Conservation (phyloP, 441 rosid genomes). For the Sinapis alba region DNA sequence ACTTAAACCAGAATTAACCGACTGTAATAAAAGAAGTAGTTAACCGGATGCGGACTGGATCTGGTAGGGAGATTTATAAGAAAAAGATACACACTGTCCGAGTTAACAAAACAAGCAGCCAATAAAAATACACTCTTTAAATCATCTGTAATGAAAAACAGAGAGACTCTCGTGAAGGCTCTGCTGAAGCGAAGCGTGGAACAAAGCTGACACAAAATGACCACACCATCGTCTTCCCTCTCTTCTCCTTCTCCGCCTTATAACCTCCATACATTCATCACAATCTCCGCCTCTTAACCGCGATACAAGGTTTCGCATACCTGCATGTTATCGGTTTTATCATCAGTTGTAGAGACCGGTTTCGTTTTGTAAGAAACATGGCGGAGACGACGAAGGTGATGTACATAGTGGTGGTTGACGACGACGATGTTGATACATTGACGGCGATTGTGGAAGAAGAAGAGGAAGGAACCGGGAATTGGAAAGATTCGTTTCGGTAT, state of each 20-base stretch:
- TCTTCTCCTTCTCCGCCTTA: constrained; percentile 23
- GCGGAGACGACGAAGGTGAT: constrained; percentile 66
- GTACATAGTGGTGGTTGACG: constrained; percentile 85
- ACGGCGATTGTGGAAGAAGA: constrained; percentile 37
- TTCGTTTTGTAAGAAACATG: constrained; percentile 39
- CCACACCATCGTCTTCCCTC: constrained; percentile 36
- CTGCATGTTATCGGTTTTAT: not conserved
- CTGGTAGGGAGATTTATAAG: not conserved
- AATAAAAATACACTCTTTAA: not conserved
- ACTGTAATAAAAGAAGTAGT: not conserved
- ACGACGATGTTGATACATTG: constrained; percentile 15
- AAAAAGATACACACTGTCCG: not conserved
- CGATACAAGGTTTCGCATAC: constrained; percentile 31
- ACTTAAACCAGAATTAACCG: not conserved
- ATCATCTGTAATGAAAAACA: not conserved
- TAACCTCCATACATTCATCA: constrained; percentile 20
- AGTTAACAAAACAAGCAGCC: not conserved
- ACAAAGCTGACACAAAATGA: constrained; percentile 50
- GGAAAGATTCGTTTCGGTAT: constrained; percentile 72
- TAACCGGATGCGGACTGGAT: not conserved
- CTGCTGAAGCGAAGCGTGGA: constrained; percentile 55
- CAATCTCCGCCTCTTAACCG: constrained; percentile 24
- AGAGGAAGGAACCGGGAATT: constrained; percentile 44
- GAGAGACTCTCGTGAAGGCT: constrained; percentile 56
- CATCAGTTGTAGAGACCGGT: not conserved